Percentiles rank a stretch among this genome's conserved stretches.
Conservation (phyloP, 257 asterid species). For the Solanum clarkiae region DNA sequence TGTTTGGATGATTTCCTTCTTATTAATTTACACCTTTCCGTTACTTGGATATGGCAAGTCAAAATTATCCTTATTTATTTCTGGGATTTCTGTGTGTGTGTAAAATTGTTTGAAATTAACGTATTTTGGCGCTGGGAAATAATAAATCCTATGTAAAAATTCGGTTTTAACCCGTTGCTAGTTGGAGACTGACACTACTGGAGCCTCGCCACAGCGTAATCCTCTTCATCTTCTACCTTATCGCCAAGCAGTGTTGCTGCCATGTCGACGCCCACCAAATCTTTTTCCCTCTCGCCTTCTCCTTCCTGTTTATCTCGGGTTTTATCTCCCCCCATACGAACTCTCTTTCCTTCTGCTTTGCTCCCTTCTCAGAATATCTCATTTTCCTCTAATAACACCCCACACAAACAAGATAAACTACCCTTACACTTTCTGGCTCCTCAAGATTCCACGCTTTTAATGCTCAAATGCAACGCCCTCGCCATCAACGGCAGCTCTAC, state of each 20-base stretch:
- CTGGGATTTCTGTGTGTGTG: neutral
- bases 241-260: neutral
- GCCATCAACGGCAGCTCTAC: neutral
- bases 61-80: too few relatives aligned
- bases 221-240: neutral
- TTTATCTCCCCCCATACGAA: neutral
- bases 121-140: neutral
- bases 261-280: neutral
- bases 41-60: too few relatives aligned
- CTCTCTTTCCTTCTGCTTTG: neutral
- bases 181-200: neutral
- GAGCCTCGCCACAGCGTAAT: neutral
- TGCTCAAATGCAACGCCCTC: neutral
- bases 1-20: too few relatives aligned
- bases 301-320: neutral
- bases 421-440: neutral
- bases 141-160: too few relatives aligned
- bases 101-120: neutral
- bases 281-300: neutral
- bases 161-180: neutral
- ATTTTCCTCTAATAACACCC: neutral
- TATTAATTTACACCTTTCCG: too few relatives aligned
- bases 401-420: neutral
- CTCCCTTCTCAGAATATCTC: neutral
- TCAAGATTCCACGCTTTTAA: neutral